A percentile compares a stretch with the other conserved stretches of the same genome.
Evolutionary conservation across 495 filamentous ascomycete genomes (phyloP).

Genomic region (Aspergillus sclerotiicarbonarius): DNA sequence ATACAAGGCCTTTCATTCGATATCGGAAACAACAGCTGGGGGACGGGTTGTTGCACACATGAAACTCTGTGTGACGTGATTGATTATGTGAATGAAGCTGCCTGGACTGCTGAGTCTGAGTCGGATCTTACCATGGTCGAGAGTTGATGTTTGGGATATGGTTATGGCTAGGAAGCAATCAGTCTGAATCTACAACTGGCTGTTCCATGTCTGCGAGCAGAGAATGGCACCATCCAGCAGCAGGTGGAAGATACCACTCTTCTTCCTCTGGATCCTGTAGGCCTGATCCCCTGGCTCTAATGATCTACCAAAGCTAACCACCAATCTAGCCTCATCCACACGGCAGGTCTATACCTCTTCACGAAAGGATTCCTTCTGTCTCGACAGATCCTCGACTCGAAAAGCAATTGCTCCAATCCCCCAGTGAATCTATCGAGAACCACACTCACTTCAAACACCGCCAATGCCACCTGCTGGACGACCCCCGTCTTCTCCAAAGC

Average conservation of each 20-base stretch:
- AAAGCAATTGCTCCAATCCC: constrained; percentile 64
- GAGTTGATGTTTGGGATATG: neutral
- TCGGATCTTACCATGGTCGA: neutral
- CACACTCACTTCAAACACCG: constrained; percentile 9
- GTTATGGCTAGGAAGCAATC: neutral
- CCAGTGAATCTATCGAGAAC: neutral
- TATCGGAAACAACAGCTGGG: neutral
- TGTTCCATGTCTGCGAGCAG: too few relatives aligned
- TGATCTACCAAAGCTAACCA: neutral
- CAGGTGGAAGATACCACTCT: neutral
- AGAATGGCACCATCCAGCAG: neutral
- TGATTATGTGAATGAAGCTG: neutral
- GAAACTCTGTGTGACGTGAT: neutral
- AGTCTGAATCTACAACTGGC: too few relatives aligned
- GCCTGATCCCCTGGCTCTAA: neutral
- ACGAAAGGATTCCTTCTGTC: constrained; percentile 93
- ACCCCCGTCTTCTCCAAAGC: constrained; percentile 89
- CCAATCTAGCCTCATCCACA: constrained; percentile 59
- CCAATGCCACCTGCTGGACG: constrained; percentile 76
- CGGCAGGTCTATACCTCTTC: constrained; percentile 81
- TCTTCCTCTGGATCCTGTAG: constrained; percentile 1
- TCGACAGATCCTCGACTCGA: constrained; percentile 77
- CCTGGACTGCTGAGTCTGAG: neutral
- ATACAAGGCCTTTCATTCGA: neutral
- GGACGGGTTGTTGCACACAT: neutral